These are phyloP conservation scores for Cutaneotrichosporon dermatis DNA, from an alignment of 1,284 basidiomycete species.

Conservation along the genomic window DNA sequence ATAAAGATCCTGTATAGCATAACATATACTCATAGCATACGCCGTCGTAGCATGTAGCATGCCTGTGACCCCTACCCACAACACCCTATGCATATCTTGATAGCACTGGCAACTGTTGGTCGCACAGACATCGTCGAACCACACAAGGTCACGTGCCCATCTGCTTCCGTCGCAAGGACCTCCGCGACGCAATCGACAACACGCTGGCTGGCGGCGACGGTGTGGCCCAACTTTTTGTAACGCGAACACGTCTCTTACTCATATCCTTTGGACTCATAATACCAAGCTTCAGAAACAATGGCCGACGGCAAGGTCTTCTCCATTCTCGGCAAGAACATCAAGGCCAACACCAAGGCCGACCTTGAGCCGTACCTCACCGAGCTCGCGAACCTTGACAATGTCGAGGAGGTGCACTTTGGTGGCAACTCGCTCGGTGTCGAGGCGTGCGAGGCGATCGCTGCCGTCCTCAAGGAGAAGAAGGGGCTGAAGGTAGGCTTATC, in stretches of 20 bases:
- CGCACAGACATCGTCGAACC: no score
- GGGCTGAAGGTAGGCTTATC: constrained; percentile 61
- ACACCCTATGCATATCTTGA: no score
- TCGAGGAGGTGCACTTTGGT: constrained; percentile 88
- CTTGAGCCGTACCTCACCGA: constrained; percentile 71
- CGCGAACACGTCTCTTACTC: no score
- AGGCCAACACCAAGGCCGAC: constrained; percentile 74
- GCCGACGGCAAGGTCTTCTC: constrained; percentile 53
- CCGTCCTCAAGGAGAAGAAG: constrained; percentile 67
- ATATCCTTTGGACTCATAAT: constrained; percentile 11
- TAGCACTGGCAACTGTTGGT: no score
- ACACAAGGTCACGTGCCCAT: no score
- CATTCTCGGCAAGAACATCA: constrained; percentile 70
- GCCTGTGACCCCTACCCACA: no score
- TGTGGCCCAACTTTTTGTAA: not conserved
- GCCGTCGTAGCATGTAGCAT: no score
- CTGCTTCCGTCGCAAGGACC: no score
- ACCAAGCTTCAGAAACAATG: constrained; percentile 6
- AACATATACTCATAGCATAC: no score
- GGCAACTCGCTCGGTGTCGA: constrained; percentile 96
- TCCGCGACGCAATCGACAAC: no score
- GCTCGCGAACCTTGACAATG: constrained; percentile 57
- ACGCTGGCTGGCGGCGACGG: no score
- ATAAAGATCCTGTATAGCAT: not conserved
- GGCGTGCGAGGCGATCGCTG: constrained; percentile 79